phyloP scores from a whole-genome alignment of 2,329 filamentous ascomycete species.

The Curvularia hawaiiensis region DNA sequence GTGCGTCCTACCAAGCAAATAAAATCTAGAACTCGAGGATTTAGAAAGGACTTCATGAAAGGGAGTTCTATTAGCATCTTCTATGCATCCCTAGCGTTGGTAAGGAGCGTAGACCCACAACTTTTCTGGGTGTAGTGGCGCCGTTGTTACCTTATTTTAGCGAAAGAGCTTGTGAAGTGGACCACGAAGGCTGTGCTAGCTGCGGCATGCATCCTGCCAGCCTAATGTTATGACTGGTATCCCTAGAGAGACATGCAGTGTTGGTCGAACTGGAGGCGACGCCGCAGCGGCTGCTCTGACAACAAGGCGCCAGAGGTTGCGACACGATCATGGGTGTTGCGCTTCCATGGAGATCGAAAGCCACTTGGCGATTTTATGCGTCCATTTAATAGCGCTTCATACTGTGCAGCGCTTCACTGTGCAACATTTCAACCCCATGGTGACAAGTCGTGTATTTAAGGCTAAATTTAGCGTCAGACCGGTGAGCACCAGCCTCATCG shows the following conservation, averaged over 20 bases:
- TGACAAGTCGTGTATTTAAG: neutral
- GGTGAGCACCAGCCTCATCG: neutral
- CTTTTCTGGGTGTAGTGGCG: constrained; percentile 42
- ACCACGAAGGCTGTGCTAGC: constrained; percentile 36
- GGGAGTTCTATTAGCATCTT: constrained; percentile 53
- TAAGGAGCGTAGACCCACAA: constrained; percentile 44
- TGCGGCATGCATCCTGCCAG: constrained; percentile 30
- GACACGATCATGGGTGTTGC: neutral
- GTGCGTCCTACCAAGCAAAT: constrained; percentile 32
- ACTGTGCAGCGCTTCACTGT: neutral
- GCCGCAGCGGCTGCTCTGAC: neutral
- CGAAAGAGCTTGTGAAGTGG: constrained; percentile 36
- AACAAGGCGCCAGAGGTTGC: neutral
- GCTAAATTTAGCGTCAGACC: neutral
- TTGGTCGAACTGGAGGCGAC: neutral
- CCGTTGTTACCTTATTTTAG: constrained; percentile 23
- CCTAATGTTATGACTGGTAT: neutral
- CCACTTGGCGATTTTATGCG: neutral
- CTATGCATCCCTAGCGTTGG: constrained; percentile 54
- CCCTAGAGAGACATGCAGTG: neutral
- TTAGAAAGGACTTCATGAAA: constrained; percentile 51
- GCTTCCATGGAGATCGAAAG: neutral
- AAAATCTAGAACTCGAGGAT: constrained; percentile 52
- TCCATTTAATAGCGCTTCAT: neutral
- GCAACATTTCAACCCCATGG: neutral